These are phyloP conservation scores for Aphanoascus verrucosus DNA, from an alignment of 2,329 filamentous ascomycete species.

Conservation along the genomic window DNA sequence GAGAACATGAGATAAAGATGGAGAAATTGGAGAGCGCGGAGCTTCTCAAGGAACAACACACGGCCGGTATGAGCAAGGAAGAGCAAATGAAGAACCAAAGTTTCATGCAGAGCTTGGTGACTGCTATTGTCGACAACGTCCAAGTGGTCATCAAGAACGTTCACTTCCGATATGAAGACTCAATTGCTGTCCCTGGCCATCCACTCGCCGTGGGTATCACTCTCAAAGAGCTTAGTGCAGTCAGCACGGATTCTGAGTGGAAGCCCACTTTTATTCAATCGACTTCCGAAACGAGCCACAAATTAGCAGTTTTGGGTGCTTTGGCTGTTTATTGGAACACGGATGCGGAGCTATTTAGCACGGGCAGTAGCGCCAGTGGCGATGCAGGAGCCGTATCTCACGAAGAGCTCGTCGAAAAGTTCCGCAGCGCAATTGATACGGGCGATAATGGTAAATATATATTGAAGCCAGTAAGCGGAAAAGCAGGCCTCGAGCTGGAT, in stretches of 20 bases:
- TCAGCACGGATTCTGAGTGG: constrained; percentile 93
- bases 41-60: constrained; percentile 78
- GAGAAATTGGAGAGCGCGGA: constrained; percentile 97
- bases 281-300: constrained; percentile 72
- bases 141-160: constrained; percentile 98
- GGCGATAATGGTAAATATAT: constrained; percentile 82
- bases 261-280: constrained; percentile 92
- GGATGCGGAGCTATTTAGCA: constrained; percentile 71
- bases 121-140: constrained; percentile 95
- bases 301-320: constrained; percentile 80
- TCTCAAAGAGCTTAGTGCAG: constrained; percentile 88
- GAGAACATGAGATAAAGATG: constrained; percentile 90
- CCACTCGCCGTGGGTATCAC: constrained; percentile 90
- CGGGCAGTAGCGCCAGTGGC: constrained; percentile 61
- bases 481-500: constrained; percentile 87
- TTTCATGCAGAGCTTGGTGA: constrained; percentile 88
- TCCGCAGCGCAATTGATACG: constrained; percentile 69
- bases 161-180: constrained; percentile 95
- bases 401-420: constrained; percentile 63
- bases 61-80: constrained; percentile 86
- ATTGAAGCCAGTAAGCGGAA: constrained; percentile 86
- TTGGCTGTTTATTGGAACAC: constrained; percentile 98
- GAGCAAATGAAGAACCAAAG: constrained; percentile 97
- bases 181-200: constrained; percentile 86
- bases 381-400: constrained; percentile 52